Conservation (phyloP, 1,284 basidiomycete genomes). For the Phellopilus nigrolimitatus region DNA sequence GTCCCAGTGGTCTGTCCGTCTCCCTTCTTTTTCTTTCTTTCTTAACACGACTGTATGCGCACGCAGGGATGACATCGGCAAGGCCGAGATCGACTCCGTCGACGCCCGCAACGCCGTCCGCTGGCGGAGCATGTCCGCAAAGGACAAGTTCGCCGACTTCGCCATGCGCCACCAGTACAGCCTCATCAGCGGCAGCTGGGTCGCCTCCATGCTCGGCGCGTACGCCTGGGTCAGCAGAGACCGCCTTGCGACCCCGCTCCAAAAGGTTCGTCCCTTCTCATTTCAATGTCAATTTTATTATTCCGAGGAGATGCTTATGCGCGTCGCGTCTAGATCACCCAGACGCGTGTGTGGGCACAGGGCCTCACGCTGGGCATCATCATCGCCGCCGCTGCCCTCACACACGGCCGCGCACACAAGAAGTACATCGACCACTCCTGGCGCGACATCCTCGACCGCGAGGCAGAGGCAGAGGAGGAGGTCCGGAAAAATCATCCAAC, state of each 20-base stretch:
- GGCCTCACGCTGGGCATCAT: slow-evolving; percentile 19
- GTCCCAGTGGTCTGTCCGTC: slow-evolving; percentile 54
- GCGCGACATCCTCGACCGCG: slow-evolving; percentile 18
- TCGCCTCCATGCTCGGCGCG: slow-evolving; percentile 38
- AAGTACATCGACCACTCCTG: slow-evolving; percentile 17
- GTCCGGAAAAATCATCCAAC: too few species aligned
- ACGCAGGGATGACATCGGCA: slow-evolving; percentile 29
- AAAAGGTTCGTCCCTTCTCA: slow-evolving; percentile 12
- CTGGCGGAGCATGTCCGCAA: slow-evolving; percentile 34
- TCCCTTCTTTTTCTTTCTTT: neutral
- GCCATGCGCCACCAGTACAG: slow-evolving; percentile 41
- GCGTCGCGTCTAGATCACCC: slow-evolving; percentile 20
- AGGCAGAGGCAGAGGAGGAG: slow-evolving; percentile 7
- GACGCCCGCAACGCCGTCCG: slow-evolving; percentile 27
- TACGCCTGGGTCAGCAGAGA: slow-evolving; percentile 33
- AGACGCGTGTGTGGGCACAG: slow-evolving; percentile 22
- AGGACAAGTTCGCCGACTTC: slow-evolving; percentile 39
- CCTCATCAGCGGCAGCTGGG: slow-evolving; percentile 45
- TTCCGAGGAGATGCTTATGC: too few species aligned
- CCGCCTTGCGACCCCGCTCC: slow-evolving; percentile 17
- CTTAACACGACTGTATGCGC: neutral
- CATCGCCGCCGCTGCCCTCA: slow-evolving; percentile 18
- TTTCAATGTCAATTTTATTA: neutral
- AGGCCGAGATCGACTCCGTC: slow-evolving; percentile 31
- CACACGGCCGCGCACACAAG: slow-evolving; percentile 9